phyloP scores from a whole-genome alignment of 306 rosid species.

The Sindora glabra region DNA sequence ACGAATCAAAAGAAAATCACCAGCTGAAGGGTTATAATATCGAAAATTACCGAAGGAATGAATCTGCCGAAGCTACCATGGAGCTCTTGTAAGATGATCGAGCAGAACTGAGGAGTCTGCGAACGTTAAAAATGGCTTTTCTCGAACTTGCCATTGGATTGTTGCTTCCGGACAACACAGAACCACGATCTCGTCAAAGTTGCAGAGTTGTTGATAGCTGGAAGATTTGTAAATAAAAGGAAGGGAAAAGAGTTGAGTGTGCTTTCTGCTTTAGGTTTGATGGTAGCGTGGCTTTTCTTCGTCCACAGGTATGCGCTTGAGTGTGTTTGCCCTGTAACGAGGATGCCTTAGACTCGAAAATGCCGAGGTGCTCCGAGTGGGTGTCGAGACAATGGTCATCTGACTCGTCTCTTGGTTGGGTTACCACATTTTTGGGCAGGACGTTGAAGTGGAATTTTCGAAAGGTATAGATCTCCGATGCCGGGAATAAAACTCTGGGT shows the following conservation, averaged over 20 bases:
- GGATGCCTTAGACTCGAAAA: too few species aligned
- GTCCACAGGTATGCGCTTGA: neutral
- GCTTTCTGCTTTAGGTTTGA: neutral
- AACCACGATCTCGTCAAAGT: too few species aligned
- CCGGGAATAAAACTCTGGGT: too few species aligned
- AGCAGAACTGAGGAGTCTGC: conserved; percentile 26
- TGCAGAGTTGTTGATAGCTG: neutral
- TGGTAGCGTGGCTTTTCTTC: conserved; percentile 7
- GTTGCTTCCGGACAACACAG: neutral
- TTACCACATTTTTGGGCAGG: too few species aligned
- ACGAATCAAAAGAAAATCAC: too few species aligned
- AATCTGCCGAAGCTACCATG: conserved; percentile 6
- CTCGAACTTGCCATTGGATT: conserved; percentile 41
- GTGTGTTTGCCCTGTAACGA: too few species aligned
- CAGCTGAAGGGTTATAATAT: neutral
- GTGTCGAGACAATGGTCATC: too few species aligned
- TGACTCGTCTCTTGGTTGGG: too few species aligned
- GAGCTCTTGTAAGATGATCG: neutral
- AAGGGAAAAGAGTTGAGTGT: neutral
- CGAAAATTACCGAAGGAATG: conserved; percentile 6
- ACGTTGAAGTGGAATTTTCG: too few species aligned
- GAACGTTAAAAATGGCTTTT: conserved; percentile 18
- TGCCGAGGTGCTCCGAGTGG: too few species aligned
- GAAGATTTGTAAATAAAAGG: neutral
- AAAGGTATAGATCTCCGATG: too few species aligned